A percentile compares a stretch with the other conserved stretches of the same genome.
Evolutionary conservation across 495 filamentous ascomycete genomes (phyloP).

Genomic region (Neurospora tetrasperma): DNA sequence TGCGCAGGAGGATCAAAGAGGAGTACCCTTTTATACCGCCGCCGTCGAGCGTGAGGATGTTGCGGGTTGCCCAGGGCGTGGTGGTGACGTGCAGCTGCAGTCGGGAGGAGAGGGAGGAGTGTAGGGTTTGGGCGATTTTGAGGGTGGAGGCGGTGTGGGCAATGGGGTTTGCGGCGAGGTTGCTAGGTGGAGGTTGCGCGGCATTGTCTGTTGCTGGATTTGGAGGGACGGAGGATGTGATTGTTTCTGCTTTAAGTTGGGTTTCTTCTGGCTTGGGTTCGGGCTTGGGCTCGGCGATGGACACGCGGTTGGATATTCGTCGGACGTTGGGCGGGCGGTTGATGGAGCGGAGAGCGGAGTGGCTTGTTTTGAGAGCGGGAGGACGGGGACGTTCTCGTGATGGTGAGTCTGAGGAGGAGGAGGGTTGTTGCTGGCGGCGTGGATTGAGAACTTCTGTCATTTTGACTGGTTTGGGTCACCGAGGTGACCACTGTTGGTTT

Average conservation of each 20-base stretch:
- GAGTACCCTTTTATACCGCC: conserved; percentile 24
- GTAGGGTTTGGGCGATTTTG: background rate
- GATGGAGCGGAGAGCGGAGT: conserved; percentile 16
- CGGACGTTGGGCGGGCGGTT: conserved; percentile 6
- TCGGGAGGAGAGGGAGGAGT: conserved; percentile 7
- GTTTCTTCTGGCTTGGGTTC: background rate
- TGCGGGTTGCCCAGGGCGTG: conserved; percentile 18
- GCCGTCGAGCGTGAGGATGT: conserved; percentile 25
- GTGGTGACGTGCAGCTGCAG: conserved; percentile 13
- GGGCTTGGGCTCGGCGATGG: conserved; percentile 17
- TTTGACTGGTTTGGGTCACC: background rate
- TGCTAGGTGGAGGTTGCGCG: background rate
- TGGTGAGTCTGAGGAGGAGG: background rate
- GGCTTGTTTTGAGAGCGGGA: background rate
- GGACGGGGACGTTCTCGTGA: conserved; percentile 1
- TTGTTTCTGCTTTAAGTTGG: background rate
- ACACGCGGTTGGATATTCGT: conserved; percentile 19
- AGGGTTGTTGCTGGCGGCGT: background rate
- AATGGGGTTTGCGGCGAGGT: background rate
- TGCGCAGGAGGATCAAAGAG: conserved; percentile 21
- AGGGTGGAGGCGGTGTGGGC: background rate
- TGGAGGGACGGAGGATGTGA: background rate
- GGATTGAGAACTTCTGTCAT: conserved; percentile 18
- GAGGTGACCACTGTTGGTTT: background rate
- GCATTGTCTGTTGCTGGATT: background rate